Base-by-base conservation (phyloP, 2,329 filamentous ascomycete genomes). In the Monilinia fructicola region DNA sequence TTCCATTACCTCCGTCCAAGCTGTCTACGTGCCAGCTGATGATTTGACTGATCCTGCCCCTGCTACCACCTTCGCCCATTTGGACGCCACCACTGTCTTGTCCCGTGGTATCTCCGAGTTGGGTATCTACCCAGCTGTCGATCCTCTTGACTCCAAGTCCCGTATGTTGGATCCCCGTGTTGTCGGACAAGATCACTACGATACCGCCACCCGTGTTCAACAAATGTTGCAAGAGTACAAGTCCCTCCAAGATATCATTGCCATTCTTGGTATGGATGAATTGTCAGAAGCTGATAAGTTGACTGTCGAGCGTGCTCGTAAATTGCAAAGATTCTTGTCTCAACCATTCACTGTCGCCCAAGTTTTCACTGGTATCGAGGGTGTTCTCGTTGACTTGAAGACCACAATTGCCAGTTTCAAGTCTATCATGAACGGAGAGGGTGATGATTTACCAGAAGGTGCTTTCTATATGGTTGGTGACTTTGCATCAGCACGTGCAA, bases 191-290 rank as follows among this genome's bases (percentile, higher is more conserved):
- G 95, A 99, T 71, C 95, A 99, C 88, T 99, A 99, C 90, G 81
- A 93, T 71, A 94, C 89, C 77, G 95, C 95, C 81, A 91, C 91
- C 81, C 90, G 90, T 77, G 95, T 99, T 79, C 95, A 99, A 87
- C 93, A 97, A 85, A 98, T 97, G 84, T 90, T 99, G 80, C 95
- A 99, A 85, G 95, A 98, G 87, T 99, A 99, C 91, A 98, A 98
- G 91, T 98, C 94, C 73, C 92, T 99, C 75, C 95, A 99, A 86
- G 95, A 99, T 86, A 99, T 99, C 89, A 97, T 97, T 87, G 95
- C 95, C 83, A 99, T 99, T 93, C 67, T 75, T 84, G 98, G 81
- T 90, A 98, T 99, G 95, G 95, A 99, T 83, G 95, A 99, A 82
- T 85, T 99, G 84, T 98, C 95, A 73, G 95, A 98, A 87, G 91